These are phyloP conservation scores for Marsdenia floribunda DNA, from an alignment of 257 asterid genomes.

Conservation along the genomic window DNA sequence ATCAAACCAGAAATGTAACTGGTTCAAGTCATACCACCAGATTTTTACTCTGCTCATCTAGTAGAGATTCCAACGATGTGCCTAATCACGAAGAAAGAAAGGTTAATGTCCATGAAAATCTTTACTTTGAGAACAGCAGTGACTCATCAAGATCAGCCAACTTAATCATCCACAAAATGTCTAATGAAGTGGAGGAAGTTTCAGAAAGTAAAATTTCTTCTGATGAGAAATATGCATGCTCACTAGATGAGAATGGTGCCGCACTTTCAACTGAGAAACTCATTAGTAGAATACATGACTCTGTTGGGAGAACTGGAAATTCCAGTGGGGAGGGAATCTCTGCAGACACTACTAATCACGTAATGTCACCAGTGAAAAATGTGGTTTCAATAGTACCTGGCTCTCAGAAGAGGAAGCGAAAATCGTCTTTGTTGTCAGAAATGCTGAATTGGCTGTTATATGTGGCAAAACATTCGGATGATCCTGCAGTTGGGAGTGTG, in stretches of 20 bases:
- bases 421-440: slow-evolving; percentile 29
- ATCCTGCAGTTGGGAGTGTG: slow-evolving; percentile 40
- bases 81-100: slow-evolving; percentile 15
- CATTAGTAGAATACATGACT: slow-evolving; percentile 10
- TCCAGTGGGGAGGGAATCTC: slow-evolving; percentile 12
- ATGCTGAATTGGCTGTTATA: slow-evolving; percentile 56
- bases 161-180: slow-evolving; percentile 22
- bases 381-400: slow-evolving; percentile 17
- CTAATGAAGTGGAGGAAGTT: slow-evolving; percentile 15
- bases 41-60: slow-evolving; percentile 8
- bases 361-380: slow-evolving; percentile 15
- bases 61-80: slow-evolving; percentile 1
- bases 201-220: slow-evolving; percentile 16
- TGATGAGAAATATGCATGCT: slow-evolving; percentile 15
- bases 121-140: slow-evolving; percentile 13
- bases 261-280: slow-evolving; percentile 15
- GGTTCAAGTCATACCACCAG: slow-evolving; percentile 8
- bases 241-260: slow-evolving; percentile 11
- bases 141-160: slow-evolving; percentile 20
- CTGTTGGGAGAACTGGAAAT: not conserved
- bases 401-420: slow-evolving; percentile 59
- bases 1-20: slow-evolving; percentile 16
- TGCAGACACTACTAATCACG: slow-evolving; percentile 10
- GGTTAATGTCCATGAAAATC: slow-evolving; percentile 17
- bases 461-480: slow-evolving; percentile 44